Conservation (phyloP, 1,284 basidiomycete species). For the Leccinum olivaceoglutinosum region DNA sequence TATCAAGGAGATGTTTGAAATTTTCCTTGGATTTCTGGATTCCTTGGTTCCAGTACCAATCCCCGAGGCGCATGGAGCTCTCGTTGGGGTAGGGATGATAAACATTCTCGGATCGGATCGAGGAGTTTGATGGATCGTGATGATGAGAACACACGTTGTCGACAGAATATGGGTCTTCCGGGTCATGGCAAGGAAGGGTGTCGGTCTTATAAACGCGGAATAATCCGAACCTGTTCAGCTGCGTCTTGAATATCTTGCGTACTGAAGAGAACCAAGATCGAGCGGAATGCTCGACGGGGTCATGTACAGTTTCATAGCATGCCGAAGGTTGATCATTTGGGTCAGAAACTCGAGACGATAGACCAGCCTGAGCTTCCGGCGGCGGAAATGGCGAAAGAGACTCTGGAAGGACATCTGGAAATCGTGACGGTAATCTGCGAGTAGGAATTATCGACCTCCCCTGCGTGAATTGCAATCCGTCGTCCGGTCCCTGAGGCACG, state of each 20-base stretch:
- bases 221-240: slow-evolving; percentile 3
- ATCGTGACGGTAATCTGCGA: not conserved
- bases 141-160: not conserved
- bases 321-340: not conserved
- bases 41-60: too few species aligned
- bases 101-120: not conserved
- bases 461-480: not conserved
- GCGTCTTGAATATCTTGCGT: not conserved
- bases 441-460: not conserved
- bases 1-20: too few species aligned
- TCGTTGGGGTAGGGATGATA: too few species aligned
- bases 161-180: not conserved
- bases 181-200: not conserved
- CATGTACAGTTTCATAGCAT: not conserved
- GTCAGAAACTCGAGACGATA: not conserved
- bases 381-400: not conserved
- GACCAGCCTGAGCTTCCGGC: not conserved
- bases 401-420: not conserved
- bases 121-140: not conserved
- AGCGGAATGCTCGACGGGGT: not conserved
- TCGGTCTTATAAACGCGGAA: not conserved
- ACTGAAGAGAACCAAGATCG: not conserved
- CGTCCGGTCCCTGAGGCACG: not conserved
- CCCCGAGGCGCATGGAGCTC: too few species aligned
- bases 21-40: too few species aligned